These are phyloP conservation scores for Ophiocordyceps sinensis DNA, from an alignment of 2,329 filamentous ascomycete species.

Conservation along the genomic window DNA sequence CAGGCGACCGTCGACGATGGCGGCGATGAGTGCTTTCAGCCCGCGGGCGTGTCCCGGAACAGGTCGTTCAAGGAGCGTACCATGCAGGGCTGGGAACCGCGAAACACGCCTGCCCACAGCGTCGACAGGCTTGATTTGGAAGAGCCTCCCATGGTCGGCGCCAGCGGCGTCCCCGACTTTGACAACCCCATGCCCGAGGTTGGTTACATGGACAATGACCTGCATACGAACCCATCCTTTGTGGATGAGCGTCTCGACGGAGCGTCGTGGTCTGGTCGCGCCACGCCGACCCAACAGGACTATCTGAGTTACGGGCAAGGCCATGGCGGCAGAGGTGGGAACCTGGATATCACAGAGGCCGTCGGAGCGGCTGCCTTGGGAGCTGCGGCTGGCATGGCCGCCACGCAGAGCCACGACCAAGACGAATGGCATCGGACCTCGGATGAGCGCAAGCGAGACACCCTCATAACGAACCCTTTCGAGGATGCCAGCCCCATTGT, in stretches of 20 bases:
- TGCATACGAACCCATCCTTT: slow-evolving; percentile 74
- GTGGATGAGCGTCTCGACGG: slow-evolving; percentile 56
- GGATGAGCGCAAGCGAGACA: slow-evolving; percentile 50
- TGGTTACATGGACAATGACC: slow-evolving; percentile 52
- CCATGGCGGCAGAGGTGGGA: slow-evolving; percentile 17
- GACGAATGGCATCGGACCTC: slow-evolving; percentile 52
- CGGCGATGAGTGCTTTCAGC: slow-evolving; percentile 24
- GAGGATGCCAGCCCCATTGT: slow-evolving; percentile 49
- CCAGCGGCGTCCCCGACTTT: slow-evolving; percentile 54
- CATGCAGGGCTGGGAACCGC: slow-evolving; percentile 34
- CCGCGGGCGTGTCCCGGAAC: slow-evolving; percentile 41
- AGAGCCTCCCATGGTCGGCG: slow-evolving; percentile 42
- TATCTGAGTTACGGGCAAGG: slow-evolving; percentile 13
- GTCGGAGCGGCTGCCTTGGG: slow-evolving; percentile 39
- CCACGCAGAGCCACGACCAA: slow-evolving; percentile 39
- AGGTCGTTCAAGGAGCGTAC: slow-evolving; percentile 54
- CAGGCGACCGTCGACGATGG: slow-evolving; percentile 20
- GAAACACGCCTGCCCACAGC: slow-evolving; percentile 43
- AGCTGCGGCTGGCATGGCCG: slow-evolving; percentile 30
- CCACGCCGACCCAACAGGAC: slow-evolving; percentile 29
- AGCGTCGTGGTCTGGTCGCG: slow-evolving; percentile 40
- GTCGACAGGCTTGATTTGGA: slow-evolving; percentile 41
- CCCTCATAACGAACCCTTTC: slow-evolving; percentile 52
- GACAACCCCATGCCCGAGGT: slow-evolving; percentile 65
- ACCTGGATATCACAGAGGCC: slow-evolving; percentile 34